Base-by-base conservation (phyloP, 441 rosid species). In the Kokia cookei region DNA sequence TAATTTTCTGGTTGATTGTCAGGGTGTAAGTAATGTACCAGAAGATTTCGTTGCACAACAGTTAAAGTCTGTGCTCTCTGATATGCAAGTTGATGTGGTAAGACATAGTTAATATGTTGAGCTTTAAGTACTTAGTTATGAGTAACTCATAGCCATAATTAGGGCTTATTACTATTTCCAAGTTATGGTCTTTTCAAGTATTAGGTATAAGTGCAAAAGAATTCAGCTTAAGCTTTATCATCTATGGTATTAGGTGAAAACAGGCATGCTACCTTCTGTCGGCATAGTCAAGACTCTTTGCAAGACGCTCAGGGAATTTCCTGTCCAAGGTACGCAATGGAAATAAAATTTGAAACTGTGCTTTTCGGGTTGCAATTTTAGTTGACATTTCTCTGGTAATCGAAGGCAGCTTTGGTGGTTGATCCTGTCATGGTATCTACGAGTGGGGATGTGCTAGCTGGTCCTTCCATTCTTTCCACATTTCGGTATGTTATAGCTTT, bases 351-450 rank as follows among this genome's bases (percentile, higher is more conserved):
- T 54, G 4, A 24, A 1, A 3, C 22, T 74, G 48, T 58, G 54
- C 13, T 65, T 61, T 70, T 65, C 10, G 69, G 10, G 14, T 48
- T 71, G 75, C 32, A 45, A 27, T 65, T 75, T 71, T 47, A 71
- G 54, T 82, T 85, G 83, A 83, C 80, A 32, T 82, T 78, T 50
- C 19, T 76, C 74, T 15, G 53, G 62, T 76, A 62, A 74, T 54
- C 83, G 82, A 90, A 86, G 87, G 88, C 76, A 96, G 98, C 96
- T 89, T 82, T 96, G 76, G 99, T 96, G 72, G 92, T 93, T 84
- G 99, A 96, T 90, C 98, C 97, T 57, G 99, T 93, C 73, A 90
- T 96, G 97, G 97, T 93, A 55, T 96, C 99, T 61, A 93, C 98
- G 3, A 93, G 96, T 82, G 99, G 99, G 48, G 96, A 96, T 71